Evolutionary conservation across 1,139 yeast genomes (phyloP), one percentile per base, ranked within the genome.

Genomic region (Candida sanyaensis): DNA sequence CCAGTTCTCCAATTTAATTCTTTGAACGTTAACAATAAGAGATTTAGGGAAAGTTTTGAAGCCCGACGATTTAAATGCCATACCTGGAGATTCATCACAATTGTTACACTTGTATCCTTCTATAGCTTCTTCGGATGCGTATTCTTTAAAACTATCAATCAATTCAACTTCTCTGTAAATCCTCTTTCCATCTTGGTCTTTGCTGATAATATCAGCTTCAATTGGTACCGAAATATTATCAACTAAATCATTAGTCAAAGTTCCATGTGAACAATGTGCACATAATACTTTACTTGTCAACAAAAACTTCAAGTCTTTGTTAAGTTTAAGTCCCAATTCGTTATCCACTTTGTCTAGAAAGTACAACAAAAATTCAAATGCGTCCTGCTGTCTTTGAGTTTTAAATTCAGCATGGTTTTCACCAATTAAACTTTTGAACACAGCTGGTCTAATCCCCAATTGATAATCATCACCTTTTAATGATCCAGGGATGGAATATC

Each of bases 331-430:
- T 0, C 79, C 80, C 44, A 69, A 60, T 10, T 86, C 83, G 40
- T 69, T 69, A 55, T 87, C 93, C 32, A 89, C 64, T 55, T 81
- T 78, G 50, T 86, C 88, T 34, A 86, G 60, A 21, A 92, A 66
- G 62, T 84, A 86, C 8, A 81, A 70, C 64, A 91, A 77, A 61
- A 91, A 95, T 63, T 93, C 99, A 72, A 86, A 88, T 0, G 98
- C 95, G 71, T 93, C 99, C 64, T 93, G 99, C 61, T 93, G 99
- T 57, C 84, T 81, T 77, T 86, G 88, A 0, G 96, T 85, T 42
- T 85, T 77, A 59, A 93, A 93, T 61, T 93, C 99, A 12, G 77
- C 75, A 64, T 93, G 96, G 39, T 82, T 83, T 47, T 78, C 78
- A 1, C 97, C 97, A 47, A 95, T 74, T 27, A 90, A 70, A 4